Evolutionary conservation across 768 basidiomycete genomes (phyloP).

Genomic region (Sporobolomyces phaffii): DNA sequence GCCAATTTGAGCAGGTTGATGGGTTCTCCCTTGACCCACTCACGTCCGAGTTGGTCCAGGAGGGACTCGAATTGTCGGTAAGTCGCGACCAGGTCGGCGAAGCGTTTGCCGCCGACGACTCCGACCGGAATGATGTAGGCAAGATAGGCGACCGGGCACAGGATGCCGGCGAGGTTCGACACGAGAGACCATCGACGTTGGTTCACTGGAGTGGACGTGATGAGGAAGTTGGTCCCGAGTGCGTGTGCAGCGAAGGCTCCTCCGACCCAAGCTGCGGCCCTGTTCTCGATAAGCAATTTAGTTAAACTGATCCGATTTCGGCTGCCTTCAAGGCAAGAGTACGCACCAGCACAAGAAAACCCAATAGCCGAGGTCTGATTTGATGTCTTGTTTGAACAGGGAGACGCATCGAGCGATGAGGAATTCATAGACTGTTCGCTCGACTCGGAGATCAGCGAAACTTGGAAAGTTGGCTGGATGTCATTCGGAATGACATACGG

Average conservation of each 20-base stretch:
- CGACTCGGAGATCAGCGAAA: background rate
- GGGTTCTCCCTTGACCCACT: background rate
- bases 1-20: background rate
- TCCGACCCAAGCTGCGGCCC: slow-evolving; percentile 5
- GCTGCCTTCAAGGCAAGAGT: background rate
- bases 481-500: background rate
- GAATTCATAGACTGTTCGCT: slow-evolving; percentile 6
- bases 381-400: background rate
- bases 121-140: background rate
- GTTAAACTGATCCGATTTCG: background rate
- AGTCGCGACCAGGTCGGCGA: background rate
- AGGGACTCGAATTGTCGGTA: background rate
- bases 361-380: background rate
- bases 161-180: background rate
- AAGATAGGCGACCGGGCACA: background rate
- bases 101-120: background rate
- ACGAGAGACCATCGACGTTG: background rate
- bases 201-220: background rate
- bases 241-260: background rate
- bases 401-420: background rate
- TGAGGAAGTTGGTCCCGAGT: background rate
- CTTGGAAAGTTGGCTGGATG: too few relatives aligned
- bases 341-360: background rate
- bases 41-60: background rate
- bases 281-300: background rate